Percentiles rank a stretch among this genome's conserved stretches.
phyloP scores from a whole-genome alignment of 345 rosid species.

The Brassica carinata region DNA sequence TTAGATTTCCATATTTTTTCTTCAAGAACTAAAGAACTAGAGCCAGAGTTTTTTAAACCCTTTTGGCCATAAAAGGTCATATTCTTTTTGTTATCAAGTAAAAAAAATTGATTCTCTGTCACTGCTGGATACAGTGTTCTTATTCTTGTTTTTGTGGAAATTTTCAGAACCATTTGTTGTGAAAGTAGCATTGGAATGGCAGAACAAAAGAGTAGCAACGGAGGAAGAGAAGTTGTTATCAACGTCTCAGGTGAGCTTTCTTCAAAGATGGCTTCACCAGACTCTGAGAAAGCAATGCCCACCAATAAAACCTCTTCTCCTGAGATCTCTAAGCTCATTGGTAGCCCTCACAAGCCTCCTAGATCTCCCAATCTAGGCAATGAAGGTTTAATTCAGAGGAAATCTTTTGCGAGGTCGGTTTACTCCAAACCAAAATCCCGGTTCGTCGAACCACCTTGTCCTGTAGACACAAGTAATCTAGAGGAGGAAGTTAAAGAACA shows the following conservation, averaged over 20 bases:
- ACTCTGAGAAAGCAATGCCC: too few species aligned
- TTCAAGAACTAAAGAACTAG: too few species aligned
- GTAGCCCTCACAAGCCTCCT: conserved; percentile 68
- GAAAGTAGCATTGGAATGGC: conserved; percentile 40
- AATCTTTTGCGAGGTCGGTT: conserved; percentile 56
- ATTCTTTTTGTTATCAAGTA: too few species aligned
- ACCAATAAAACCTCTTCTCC: conserved; percentile 46
- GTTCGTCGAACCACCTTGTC: conserved; percentile 67
- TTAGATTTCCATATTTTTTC: too few species aligned
- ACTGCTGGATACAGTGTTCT: not conserved
- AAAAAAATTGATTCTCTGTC: too few species aligned
- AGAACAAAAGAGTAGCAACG: conserved; percentile 44
- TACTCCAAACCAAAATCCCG: conserved; percentile 82
- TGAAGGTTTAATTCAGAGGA: conserved; percentile 47
- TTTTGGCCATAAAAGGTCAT: too few species aligned
- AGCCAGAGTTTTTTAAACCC: too few species aligned
- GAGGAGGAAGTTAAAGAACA: conserved; percentile 56
- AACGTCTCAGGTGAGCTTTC: conserved; percentile 48
- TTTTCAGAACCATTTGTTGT: conserved; percentile 26
- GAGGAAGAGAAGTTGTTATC: conserved; percentile 56
- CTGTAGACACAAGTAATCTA: conserved; percentile 45
- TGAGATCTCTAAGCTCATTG: conserved; percentile 48
- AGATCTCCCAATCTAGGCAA: conserved; percentile 41
- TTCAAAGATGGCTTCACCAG: conserved; percentile 36
- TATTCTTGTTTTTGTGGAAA: conserved; percentile 3